A percentile compares a stretch with the other conserved stretches of the same genome.
phyloP scores from a whole-genome alignment of 169 alveolate genomes.

The Plasmodium falciparum region DNA sequence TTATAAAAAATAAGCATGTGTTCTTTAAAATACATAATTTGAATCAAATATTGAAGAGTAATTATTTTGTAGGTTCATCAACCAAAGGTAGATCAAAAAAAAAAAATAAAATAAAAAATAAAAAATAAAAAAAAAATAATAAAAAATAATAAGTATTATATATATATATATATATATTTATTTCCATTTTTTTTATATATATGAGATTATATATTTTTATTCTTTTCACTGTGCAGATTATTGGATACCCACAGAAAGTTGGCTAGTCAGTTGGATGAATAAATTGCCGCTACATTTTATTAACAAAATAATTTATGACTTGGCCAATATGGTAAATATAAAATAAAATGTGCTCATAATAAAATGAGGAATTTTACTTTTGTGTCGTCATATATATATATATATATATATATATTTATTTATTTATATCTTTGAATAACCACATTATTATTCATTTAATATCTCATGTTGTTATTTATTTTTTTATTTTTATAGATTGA shows the following conservation, averaged over 20 bases:
- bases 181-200: background rate
- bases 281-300: constrained; percentile 65
- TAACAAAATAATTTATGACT: constrained; percentile 60
- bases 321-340: constrained; percentile 57
- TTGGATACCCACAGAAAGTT: constrained; percentile 74
- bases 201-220: constrained; percentile 2
- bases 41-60: constrained; percentile 22
- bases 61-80: constrained; percentile 20
- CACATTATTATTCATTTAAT: background rate
- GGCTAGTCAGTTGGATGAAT: constrained; percentile 63
- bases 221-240: constrained; percentile 30
- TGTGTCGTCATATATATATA: background rate
- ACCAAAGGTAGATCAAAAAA: constrained; percentile 7
- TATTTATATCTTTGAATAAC: background rate
- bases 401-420: background rate
- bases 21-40: constrained; percentile 65
- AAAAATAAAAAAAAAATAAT: no score
- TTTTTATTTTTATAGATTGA: constrained; percentile 32
- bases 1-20: constrained; percentile 63
- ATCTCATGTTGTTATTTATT: background rate
- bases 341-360: background rate
- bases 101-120: no score
- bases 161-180: background rate
- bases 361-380: background rate
- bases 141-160: background rate